phyloP scores from a whole-genome alignment of 164 flowering plant genomes.

The Vitis rupestris region DNA sequence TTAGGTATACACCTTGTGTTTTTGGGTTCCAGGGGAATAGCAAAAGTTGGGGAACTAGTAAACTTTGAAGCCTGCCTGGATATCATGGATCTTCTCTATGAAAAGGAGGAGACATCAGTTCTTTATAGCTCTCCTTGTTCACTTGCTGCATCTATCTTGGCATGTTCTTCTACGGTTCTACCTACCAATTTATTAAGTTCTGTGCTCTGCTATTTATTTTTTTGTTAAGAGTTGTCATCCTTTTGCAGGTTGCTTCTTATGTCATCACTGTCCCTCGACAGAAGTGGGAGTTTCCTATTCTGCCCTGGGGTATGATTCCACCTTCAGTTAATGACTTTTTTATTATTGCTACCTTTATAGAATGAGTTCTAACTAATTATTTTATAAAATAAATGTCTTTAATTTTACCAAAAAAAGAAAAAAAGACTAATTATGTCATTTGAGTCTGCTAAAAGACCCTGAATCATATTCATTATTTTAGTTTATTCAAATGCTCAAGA shows the following conservation, averaged over 20 bases:
- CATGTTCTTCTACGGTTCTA: constrained; percentile 16
- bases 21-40: constrained; percentile 39
- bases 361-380: too few relatives aligned
- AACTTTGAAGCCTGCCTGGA: constrained; percentile 67
- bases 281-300: constrained; percentile 69
- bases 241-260: constrained; percentile 62
- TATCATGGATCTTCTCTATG: constrained; percentile 84
- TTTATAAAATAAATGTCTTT: too few relatives aligned
- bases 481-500: too few relatives aligned
- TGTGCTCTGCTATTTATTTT: not conserved
- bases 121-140: constrained; percentile 47
- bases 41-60: constrained; percentile 62
- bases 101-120: constrained; percentile 48
- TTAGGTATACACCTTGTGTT: not conserved
- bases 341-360: too few relatives aligned
- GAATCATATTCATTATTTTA: too few relatives aligned
- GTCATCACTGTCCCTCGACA: constrained; percentile 67
- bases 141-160: constrained; percentile 78
- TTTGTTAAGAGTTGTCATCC: not conserved
- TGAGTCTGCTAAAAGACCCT: too few relatives aligned
- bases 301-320: constrained; percentile 65
- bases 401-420: too few relatives aligned
- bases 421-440: too few relatives aligned
- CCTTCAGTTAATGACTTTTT: not conserved
- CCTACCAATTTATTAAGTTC: not conserved